Base-by-base conservation (phyloP, 2,329 filamentous ascomycete species). In the Phialophora tarda region DNA sequence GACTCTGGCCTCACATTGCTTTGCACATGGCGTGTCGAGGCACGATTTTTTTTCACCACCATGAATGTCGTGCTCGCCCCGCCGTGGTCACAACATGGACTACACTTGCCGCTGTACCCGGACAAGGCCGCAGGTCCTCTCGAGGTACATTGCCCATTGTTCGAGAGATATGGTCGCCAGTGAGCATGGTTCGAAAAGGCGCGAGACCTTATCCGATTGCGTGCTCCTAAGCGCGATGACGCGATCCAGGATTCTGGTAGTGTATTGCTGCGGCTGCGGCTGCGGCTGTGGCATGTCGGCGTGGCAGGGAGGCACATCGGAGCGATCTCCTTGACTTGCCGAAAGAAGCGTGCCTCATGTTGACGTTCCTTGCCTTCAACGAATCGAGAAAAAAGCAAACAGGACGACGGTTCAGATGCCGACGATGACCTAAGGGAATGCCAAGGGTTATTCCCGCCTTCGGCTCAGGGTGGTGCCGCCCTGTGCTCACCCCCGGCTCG, bases 211-310 rank as follows among this genome's bases (percentile, higher is more conserved):
- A 50, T 58, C 57, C 38, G 50, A 67, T 67, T 59, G 65, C 65
- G 65, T 67, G 65, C 65, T 67, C 41, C 23, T 34, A 24, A 58
- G 48, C 23, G 17, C 57, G 38, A 67, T 67, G 56, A 57, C 50
- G 61, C 58, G 56, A 53, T 61, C 48, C n/a, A 23, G 28, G 5
- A 26, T 66, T 7, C 28, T 30, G 28, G 17, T 11, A 44, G n/a
- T n/a, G n/a, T n/a, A n/a, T n/a, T n/a, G n/a, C n/a, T n/a, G n/a
- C n/a, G n/a, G n/a, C n/a, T n/a, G n/a, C 30, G 5, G 17, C 28
- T 10, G 38, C 38, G 38, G 17, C 17, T 44, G 14, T 17, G 38
- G 14, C 17, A 17, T n/a, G 54, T 55, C 62, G 44, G 51, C 59
- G 26, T 54, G 21, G 53, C 51, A 53, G 47, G 38, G 17, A 28